Conservation (phyloP, 805 yeast species). For the Saccharomycodes ludwigii region DNA sequence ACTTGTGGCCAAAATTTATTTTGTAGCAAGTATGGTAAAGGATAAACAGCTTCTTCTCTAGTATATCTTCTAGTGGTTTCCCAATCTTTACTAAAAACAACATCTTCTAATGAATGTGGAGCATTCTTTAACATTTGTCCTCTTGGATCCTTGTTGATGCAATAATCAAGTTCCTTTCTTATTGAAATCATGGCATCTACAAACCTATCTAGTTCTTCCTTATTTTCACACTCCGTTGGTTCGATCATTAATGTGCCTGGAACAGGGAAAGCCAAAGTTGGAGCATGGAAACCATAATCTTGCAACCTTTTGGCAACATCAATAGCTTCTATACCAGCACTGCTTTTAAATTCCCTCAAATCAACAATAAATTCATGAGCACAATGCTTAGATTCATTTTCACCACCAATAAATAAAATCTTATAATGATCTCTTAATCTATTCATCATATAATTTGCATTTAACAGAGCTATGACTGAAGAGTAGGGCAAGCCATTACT, state of each 20-base stretch:
- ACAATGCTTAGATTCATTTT: conserved; percentile 48
- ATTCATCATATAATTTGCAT: conserved; percentile 91
- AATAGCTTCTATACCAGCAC: conserved; percentile 77
- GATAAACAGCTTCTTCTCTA: conserved; percentile 88
- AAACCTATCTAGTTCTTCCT: conserved; percentile 82
- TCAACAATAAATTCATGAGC: conserved; percentile 96
- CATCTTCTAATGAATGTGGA: conserved; percentile 81
- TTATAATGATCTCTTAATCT: conserved; percentile 59
- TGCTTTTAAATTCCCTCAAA: conserved; percentile 72
- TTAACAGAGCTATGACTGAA: conserved; percentile 83
- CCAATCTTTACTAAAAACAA: conserved; percentile 66
- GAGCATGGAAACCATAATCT: conserved; percentile 98
- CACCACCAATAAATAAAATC: conserved; percentile 60
- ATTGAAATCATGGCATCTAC: conserved; percentile 78
- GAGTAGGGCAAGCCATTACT: conserved; percentile 70
- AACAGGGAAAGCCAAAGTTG: conserved; percentile 97
- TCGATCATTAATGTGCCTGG: conserved; percentile 97
- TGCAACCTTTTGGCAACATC: conserved; percentile 95
- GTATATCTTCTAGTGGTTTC: conserved; percentile 65
- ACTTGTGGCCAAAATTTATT: conserved; percentile 95
- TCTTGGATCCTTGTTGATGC: conserved; percentile 50
- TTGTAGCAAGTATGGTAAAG: conserved; percentile 57
- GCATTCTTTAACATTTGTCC: conserved; percentile 75
- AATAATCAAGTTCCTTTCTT: conserved; percentile 66
- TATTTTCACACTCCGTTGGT: conserved; percentile 91